A percentile compares a stretch with the other conserved stretches of the same genome.
Conservation (phyloP, 2,329 filamentous ascomycete species). For the Xylariaceae sp. region DNA sequence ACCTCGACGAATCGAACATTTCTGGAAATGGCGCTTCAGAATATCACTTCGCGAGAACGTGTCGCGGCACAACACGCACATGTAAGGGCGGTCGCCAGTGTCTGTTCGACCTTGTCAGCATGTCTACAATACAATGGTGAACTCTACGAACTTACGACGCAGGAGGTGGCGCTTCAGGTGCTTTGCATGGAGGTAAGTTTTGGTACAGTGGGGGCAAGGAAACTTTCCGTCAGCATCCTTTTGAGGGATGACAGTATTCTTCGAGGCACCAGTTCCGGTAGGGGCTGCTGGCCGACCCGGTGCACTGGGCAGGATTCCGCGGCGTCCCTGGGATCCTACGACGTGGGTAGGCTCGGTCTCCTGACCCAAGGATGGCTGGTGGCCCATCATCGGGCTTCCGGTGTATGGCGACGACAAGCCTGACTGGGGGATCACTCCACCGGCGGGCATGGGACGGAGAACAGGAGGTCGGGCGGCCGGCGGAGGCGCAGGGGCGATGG, state of each 20-base stretch:
- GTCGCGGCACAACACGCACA: constrained; percentile 95
- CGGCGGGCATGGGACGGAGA: constrained; percentile 65
- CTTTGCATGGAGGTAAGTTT: constrained; percentile 96
- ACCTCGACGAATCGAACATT: constrained; percentile 92
- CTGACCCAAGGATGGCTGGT: constrained; percentile 48
- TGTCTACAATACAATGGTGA: neutral
- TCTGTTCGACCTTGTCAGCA: constrained; percentile 48
- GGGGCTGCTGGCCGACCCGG: constrained; percentile 77
- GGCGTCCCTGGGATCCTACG: constrained; percentile 86
- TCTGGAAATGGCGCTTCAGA: constrained; percentile 97
- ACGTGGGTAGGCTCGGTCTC: constrained; percentile 75
- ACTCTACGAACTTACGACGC: constrained; percentile 66
- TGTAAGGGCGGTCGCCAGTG: constrained; percentile 95
- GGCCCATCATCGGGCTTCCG: constrained; percentile 49
- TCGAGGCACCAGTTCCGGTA: constrained; percentile 61
- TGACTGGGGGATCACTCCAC: constrained; percentile 55
- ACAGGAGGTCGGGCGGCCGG: constrained; percentile 53
- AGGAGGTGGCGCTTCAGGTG: constrained; percentile 94
- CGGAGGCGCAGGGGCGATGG: constrained; percentile 64
- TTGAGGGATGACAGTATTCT: constrained; percentile 78
- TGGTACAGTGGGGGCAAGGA: constrained; percentile 95
- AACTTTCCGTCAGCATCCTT: constrained; percentile 98
- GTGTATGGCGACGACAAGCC: constrained; percentile 57
- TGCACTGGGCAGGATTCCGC: constrained; percentile 86
- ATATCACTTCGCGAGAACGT: constrained; percentile 98